phyloP scores from a whole-genome alignment of 2,329 filamentous ascomycete genomes.

The Coniochaeta pulveracea region DNA sequence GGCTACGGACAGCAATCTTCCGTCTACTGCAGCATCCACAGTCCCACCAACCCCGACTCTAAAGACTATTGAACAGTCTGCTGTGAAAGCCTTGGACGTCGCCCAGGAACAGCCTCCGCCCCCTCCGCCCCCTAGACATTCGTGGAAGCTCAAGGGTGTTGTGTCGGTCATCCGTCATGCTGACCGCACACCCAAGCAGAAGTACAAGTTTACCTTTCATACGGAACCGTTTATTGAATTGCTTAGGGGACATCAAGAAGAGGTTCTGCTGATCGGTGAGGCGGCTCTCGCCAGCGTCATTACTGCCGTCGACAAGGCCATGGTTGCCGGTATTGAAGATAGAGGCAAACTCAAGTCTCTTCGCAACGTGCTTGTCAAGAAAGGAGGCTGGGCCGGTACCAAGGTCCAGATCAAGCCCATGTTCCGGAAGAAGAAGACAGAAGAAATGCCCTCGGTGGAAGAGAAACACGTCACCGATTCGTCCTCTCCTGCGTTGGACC shows the following conservation, averaged over 20 bases:
- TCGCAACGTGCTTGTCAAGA: slow-evolving; percentile 80
- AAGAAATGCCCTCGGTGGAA: slow-evolving; percentile 33
- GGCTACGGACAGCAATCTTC: slow-evolving; percentile 14
- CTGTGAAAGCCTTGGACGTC: slow-evolving; percentile 13
- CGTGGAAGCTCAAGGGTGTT: slow-evolving; percentile 97
- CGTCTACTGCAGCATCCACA: slow-evolving; percentile 26
- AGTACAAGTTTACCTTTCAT: slow-evolving; percentile 99
- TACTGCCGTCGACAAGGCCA: slow-evolving; percentile 72
- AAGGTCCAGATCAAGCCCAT: slow-evolving; percentile 99
- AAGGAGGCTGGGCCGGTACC: slow-evolving; percentile 87
- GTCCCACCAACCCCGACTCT: slow-evolving; percentile 26
- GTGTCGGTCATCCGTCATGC: slow-evolving; percentile 94
- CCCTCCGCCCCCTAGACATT: slow-evolving; percentile 64
- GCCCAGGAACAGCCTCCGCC: slow-evolving; percentile 43
- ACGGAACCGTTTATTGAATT: slow-evolving; percentile 92
- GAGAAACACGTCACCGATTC: slow-evolving; percentile 23
- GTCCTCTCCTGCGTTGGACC: slow-evolving; percentile 1
- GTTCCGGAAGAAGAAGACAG: slow-evolving; percentile 80
- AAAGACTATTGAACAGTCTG: slow-evolving; percentile 16
- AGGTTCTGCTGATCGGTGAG: slow-evolving; percentile 88
- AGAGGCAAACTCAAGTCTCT: slow-evolving; percentile 74
- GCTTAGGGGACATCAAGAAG: slow-evolving; percentile 89
- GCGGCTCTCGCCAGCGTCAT: slow-evolving; percentile 81
- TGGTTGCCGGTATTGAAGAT: slow-evolving; percentile 74
- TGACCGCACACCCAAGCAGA: slow-evolving; percentile 95